Evolutionary conservation across 208 protist genomes (phyloP).

Genomic region (Trypanosoma melophagium): DNA sequence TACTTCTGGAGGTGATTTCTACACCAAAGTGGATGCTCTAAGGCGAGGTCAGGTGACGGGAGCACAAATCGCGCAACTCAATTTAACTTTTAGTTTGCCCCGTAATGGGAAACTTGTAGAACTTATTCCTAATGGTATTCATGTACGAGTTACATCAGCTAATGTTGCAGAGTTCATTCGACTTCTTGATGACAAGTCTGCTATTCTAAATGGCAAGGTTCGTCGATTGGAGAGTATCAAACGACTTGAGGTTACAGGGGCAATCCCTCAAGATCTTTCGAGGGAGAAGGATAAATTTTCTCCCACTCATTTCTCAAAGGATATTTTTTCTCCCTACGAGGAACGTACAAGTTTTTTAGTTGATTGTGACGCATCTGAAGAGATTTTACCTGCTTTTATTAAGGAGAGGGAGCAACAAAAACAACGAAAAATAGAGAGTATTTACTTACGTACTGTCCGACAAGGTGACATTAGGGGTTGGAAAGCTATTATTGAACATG

Average conservation of each 20-base stretch:
- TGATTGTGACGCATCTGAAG: constrained; percentile 66
- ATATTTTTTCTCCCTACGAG: constrained; percentile 70
- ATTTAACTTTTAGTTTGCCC: constrained; percentile 71
- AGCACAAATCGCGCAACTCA: constrained; percentile 46
- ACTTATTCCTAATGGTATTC: constrained; percentile 69
- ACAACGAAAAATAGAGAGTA: constrained; percentile 17
- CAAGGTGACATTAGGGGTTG: constrained; percentile 46
- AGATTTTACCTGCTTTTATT: constrained; percentile 60
- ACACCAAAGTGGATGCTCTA: constrained; percentile 46
- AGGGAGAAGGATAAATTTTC: constrained; percentile 65
- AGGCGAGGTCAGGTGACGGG: constrained; percentile 37
- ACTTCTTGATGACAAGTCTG: constrained; percentile 46
- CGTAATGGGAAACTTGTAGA: constrained; percentile 62
- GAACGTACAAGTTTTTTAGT: constrained; percentile 63
- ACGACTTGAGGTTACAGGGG: constrained; percentile 44
- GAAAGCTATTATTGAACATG: constrained; percentile 43
- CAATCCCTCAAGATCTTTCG: constrained; percentile 29
- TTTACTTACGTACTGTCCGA: constrained; percentile 45
- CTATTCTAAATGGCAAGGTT: constrained; percentile 25
- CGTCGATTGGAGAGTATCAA: constrained; percentile 69
- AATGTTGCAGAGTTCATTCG: constrained; percentile 72
- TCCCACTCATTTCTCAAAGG: constrained; percentile 74
- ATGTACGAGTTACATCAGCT: constrained; percentile 60
- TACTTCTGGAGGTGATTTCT: constrained; percentile 37
- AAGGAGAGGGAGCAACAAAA: constrained; percentile 31